Conservation (phyloP, 352 stramenopile species). For the Globisporangium takayamanum region DNA sequence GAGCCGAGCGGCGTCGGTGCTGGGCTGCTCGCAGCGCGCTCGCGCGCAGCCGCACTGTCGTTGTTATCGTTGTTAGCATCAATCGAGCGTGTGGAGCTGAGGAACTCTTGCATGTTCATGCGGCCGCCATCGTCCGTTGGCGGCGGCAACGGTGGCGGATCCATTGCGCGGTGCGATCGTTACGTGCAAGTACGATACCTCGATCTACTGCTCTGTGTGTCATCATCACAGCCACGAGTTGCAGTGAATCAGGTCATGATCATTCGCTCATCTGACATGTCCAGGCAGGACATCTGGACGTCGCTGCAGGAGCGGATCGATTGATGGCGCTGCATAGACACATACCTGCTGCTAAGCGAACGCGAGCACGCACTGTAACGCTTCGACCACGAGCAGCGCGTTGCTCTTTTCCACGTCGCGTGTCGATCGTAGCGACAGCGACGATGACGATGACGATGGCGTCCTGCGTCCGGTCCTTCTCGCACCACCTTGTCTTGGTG, state of each 20-base stretch:
- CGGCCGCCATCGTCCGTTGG: not conserved
- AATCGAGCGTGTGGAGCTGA: not conserved
- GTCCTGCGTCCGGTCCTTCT: too few relatives aligned
- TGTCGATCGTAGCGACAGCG: too few relatives aligned
- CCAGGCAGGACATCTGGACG: not conserved
- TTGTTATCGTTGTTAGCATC: not conserved
- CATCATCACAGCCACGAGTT: too few relatives aligned
- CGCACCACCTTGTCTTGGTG: too few relatives aligned
- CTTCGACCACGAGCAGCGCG: not conserved
- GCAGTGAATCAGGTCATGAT: not conserved
- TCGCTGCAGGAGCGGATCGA: not conserved
- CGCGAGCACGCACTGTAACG: not conserved
- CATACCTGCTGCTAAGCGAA: not conserved
- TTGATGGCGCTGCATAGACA: not conserved
- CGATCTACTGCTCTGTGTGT: too few relatives aligned
- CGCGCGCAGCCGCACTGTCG: not conserved
- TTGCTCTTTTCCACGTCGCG: too few relatives aligned
- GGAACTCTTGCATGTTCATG: slow-evolving; percentile 4
- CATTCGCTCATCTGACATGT: too few relatives aligned
- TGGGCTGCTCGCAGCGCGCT: not conserved
- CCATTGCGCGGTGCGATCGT: not conserved
- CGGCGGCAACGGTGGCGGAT: not conserved
- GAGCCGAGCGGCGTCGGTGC: not conserved
- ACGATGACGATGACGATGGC: too few relatives aligned
- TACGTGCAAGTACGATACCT: not conserved